Conservation (phyloP, 2,329 filamentous ascomycete species). For the Penicillium verrucosum region DNA sequence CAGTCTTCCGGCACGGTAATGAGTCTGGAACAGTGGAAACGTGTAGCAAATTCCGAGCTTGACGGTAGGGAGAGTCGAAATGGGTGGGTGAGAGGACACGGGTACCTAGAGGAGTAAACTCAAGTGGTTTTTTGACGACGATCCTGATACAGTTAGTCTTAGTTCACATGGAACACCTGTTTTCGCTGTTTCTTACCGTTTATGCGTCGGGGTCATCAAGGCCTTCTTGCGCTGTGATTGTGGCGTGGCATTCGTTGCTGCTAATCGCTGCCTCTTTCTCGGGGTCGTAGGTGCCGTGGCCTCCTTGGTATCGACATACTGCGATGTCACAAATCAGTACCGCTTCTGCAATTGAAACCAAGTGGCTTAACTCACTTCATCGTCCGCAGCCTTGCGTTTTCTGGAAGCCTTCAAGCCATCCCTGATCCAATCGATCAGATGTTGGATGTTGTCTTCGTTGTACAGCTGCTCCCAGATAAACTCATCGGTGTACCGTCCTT, state of each 20-base stretch:
- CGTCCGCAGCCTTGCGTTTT: constrained; percentile 46
- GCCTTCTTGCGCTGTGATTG: constrained; percentile 42
- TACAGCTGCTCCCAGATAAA: constrained; percentile 90
- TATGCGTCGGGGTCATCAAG: constrained; percentile 62
- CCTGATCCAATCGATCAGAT: constrained; percentile 65
- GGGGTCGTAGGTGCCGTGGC: constrained; percentile 49
- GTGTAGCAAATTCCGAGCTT: constrained; percentile 83
- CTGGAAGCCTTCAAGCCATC: constrained; percentile 63
- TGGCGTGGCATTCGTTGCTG: constrained; percentile 44
- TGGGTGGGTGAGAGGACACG: constrained; percentile 73
- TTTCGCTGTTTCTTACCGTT: constrained; percentile 45
- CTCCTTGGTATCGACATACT: constrained; percentile 42
- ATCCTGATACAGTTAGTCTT: constrained; percentile 45
- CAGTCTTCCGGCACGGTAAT: constrained; percentile 84
- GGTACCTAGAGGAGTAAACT: constrained; percentile 93
- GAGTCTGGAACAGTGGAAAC: constrained; percentile 89
- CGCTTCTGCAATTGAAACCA: not conserved
- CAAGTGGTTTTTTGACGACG: constrained; percentile 78
- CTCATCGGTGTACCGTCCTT: constrained; percentile 86
- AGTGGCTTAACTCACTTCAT: constrained; percentile 32
- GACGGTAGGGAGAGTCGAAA: constrained; percentile 79
- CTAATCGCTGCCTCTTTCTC: constrained; percentile 54
- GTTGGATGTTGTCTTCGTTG: constrained; percentile 60
- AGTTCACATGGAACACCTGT: constrained; percentile 11
- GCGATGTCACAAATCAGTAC: constrained; percentile 10